Conservation (phyloP, 2,329 filamentous ascomycete genomes). For the Nigrospora osmanthi region DNA sequence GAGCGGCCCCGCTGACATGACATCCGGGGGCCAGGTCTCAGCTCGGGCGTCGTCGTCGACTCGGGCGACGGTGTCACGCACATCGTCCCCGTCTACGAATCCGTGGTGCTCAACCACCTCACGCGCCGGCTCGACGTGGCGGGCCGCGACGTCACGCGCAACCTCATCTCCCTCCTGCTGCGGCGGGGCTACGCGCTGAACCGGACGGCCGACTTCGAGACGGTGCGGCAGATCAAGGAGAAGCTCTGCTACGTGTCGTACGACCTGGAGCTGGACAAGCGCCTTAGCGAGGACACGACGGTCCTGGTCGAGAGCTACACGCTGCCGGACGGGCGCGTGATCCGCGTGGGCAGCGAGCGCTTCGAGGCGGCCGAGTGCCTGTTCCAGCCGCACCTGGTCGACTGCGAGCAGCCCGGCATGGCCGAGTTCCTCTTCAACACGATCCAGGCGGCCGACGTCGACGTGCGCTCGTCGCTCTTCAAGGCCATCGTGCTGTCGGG, state of each 20-base stretch:
- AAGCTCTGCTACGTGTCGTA: slow-evolving; percentile 99
- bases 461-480: slow-evolving; percentile 88
- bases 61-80: slow-evolving; percentile 97
- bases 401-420: slow-evolving; percentile 94
- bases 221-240: slow-evolving; percentile 98
- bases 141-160: slow-evolving; percentile 94
- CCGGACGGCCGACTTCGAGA: slow-evolving; percentile 97
- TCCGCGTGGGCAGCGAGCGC: slow-evolving; percentile 90
- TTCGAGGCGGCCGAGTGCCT: slow-evolving; percentile 98
- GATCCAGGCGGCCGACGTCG: slow-evolving; percentile 91
- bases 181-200: slow-evolving; percentile 95
- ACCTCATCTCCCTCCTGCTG: slow-evolving; percentile 89
- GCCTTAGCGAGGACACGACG: slow-evolving; percentile 93
- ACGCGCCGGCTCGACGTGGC: slow-evolving; percentile 91
- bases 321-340: slow-evolving; percentile 89
- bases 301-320: slow-evolving; percentile 97
- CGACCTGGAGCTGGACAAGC: slow-evolving; percentile 92
- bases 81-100: slow-evolving; percentile 97
- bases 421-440: slow-evolving; percentile 98
- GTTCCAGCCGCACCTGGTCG: slow-evolving; percentile 96
- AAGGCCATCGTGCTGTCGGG: slow-evolving; percentile 96
- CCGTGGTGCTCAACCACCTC: slow-evolving; percentile 93
- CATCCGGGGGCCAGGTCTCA: slow-evolving; percentile 50
- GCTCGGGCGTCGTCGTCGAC: slow-evolving; percentile 95
- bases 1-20: no score